A percentile compares a stretch with the other conserved stretches of the same genome.
These are phyloP conservation scores for Kazachstania kunashirensis DNA, from an alignment of 805 yeast species.

Conservation along the genomic window DNA sequence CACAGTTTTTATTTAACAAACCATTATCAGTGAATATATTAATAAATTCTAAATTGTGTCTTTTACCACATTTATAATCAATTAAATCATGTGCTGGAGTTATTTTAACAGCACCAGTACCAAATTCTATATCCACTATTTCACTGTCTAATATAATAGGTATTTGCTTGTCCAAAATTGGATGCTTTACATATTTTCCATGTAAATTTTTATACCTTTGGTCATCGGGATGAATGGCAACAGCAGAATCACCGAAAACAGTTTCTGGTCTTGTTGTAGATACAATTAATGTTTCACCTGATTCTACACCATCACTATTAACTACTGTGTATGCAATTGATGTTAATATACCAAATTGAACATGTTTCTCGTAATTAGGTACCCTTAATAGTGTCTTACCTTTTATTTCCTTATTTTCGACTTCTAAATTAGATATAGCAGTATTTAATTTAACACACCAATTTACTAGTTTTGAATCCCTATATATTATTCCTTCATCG, in stretches of 20 bases:
- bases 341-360: constrained; percentile 92
- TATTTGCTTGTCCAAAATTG: constrained; percentile 68
- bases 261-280: constrained; percentile 99
- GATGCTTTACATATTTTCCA: constrained; percentile 83
- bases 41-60: constrained; percentile 75
- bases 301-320: constrained; percentile 43
- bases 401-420: constrained; percentile 75
- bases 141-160: constrained; percentile 84
- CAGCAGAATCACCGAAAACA: constrained; percentile 92
- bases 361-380: constrained; percentile 79
- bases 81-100: constrained; percentile 97
- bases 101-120: constrained; percentile 98
- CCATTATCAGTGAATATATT: constrained; percentile 92
- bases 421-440: constrained; percentile 90
- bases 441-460: constrained; percentile 93
- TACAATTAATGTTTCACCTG: constrained; percentile 71
- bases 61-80: constrained; percentile 91
- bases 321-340: constrained; percentile 84
- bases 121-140: constrained; percentile 97
- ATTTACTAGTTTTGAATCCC: constrained; percentile 84
- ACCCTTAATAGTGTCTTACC: constrained; percentile 71
- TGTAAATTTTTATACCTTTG: constrained; percentile 84
- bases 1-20: constrained; percentile 76
- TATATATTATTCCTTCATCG: constrained; percentile 88
- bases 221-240: constrained; percentile 95